Base-by-base conservation (phyloP, 2,329 filamentous ascomycete genomes). In the Hypoxylon sp. region DNA sequence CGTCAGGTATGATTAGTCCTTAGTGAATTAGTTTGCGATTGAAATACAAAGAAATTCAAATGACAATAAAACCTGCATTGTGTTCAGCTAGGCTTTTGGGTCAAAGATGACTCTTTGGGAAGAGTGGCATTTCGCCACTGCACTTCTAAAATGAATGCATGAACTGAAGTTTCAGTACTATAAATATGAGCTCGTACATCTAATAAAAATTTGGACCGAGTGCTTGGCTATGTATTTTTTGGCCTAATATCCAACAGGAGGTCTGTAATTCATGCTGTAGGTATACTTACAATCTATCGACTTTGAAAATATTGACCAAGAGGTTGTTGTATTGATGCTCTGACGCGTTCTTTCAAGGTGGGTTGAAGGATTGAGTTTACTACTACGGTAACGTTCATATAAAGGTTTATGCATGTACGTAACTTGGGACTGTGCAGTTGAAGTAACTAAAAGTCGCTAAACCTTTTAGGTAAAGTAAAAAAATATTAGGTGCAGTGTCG, bases 21-120 rank as follows among this genome's bases (percentile, higher is more conserved):
- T 59, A 48, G 34, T 56, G 59, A 56, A 21, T 50, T 34, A 60
- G 46, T 41, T 49, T 48, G 5, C 11, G 23, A 48, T 48, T 30
- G 48, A 51, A 59, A 28, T 48, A 57, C 34, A 45, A 60, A 58
- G 60, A 64, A 67, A 32, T 3, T 11, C 11, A 52, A 57, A 60
- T 23, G 17, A 38, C 38, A 52, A 51, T 21, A 45, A 53, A 5
- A 41, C 21, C 6, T 56, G 45, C 14, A 11, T 19, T 41, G 28
- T 60, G 50, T 36, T 52, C 19, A 57, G 23, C 34, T 45, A 38
- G 30, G 11, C 41, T 57, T 30, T n/a, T 17, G 51, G 41, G 19
- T 25, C 51, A 23, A 17, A 30, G 17, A 6, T 45, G 32, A 38
- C n/a, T 5, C 19, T 53, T 60, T 46, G 9, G 6, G 41, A 6